Evolutionary conservation across 129 eudicot species (phyloP).

Genomic region (Heracleum sosnowskyi): DNA sequence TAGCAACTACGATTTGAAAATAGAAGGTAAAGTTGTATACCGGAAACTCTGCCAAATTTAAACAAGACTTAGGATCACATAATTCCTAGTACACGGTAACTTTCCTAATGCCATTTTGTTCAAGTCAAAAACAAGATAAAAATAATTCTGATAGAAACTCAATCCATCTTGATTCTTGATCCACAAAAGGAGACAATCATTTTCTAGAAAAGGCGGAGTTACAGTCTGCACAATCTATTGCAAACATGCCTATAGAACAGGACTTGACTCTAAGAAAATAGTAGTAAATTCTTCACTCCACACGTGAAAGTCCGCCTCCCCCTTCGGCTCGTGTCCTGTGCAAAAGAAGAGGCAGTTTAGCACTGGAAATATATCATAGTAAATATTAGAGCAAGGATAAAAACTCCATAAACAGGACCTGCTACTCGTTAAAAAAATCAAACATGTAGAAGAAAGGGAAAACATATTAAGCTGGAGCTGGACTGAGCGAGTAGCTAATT

Average conservation of each 20-base stretch:
- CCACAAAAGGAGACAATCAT: neutral
- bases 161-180: neutral
- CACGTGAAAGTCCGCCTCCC: conserved; percentile 83
- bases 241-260: neutral
- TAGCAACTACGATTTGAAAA: too few species aligned
- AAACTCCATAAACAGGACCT: neutral
- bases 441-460: neutral
- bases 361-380: neutral
- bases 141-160: neutral
- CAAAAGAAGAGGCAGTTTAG: conserved; percentile 11
- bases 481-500: too few species aligned
- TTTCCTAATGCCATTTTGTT: neutral
- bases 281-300: conserved; percentile 36
- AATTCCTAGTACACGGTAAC: neutral
- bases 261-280: neutral
- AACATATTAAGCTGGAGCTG: neutral
- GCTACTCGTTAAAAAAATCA: neutral
- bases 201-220: neutral
- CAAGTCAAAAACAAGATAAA: neutral
- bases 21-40: too few species aligned
- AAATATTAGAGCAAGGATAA: neutral
- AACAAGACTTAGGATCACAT: neutral
- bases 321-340: conserved; percentile 69
- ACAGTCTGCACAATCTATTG: neutral
- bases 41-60: neutral